These are phyloP conservation scores for Rhizophagus clarus DNA, from an alignment of 192 early-diverging fungal genomes.

Conservation along the genomic window DNA sequence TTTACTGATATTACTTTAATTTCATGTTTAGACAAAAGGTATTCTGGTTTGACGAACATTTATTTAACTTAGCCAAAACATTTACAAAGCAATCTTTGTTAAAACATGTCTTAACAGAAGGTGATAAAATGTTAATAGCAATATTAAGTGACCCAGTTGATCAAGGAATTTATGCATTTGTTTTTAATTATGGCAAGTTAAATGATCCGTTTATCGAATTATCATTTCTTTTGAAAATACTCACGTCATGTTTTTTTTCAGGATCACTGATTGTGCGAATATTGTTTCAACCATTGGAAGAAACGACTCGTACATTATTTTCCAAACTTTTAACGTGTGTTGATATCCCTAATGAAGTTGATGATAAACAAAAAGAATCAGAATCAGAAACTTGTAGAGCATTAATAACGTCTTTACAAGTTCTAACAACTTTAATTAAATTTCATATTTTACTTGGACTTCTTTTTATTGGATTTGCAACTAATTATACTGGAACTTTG, in stretches of 20 bases:
- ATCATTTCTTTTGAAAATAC: conserved; percentile 20
- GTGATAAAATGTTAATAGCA: conserved; percentile 92
- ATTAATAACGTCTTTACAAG: conserved; percentile 33
- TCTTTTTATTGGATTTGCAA: conserved; percentile 80
- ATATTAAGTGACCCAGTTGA: conserved; percentile 51
- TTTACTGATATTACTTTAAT: neutral
- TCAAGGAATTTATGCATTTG: conserved; percentile 85
- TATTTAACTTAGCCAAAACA: conserved; percentile 69
- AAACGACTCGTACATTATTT: conserved; percentile 85
- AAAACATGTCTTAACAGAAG: conserved; percentile 95
- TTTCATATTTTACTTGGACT: conserved; percentile 75
- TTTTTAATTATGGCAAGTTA: conserved; percentile 77
- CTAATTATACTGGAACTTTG: conserved; percentile 75
- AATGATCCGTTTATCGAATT: neutral
- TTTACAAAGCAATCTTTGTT: conserved; percentile 86
- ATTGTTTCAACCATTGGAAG: conserved; percentile 93
- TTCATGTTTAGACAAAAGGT: conserved; percentile 31
- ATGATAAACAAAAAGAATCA: conserved; percentile 25
- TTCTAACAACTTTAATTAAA: conserved; percentile 51
- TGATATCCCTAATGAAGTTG: conserved; percentile 10
- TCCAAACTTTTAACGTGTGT: conserved; percentile 60
- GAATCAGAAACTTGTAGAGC: conserved; percentile 6
- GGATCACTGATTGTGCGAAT: conserved; percentile 88
- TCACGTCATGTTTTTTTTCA: conserved; percentile 35
- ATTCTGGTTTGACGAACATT: conserved; percentile 62